Evolutionary conservation across 148 eudicot species (phyloP).

Genomic region (Rhododendron kiyosumense): DNA sequence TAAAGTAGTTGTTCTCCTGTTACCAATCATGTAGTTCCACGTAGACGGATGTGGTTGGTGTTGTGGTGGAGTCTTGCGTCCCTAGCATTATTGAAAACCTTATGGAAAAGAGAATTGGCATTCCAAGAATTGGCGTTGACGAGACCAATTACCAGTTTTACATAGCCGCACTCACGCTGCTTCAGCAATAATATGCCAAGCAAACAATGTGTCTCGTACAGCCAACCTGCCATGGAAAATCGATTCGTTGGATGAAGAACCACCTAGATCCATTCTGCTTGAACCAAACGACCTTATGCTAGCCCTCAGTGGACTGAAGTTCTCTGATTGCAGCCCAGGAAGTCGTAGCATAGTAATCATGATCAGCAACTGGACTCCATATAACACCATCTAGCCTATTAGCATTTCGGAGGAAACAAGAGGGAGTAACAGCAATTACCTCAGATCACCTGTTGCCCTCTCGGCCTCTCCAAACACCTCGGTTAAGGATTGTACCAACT

Average conservation of each 20-base stretch:
- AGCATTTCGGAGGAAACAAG: not conserved
- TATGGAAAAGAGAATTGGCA: not conserved
- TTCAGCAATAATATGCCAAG: not conserved
- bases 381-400: not conserved
- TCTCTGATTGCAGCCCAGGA: not conserved
- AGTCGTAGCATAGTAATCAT: not conserved
- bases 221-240: not conserved
- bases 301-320: not conserved
- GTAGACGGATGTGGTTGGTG: too few species aligned
- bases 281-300: not conserved
- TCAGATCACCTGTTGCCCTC: not conserved
- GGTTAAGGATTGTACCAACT: not conserved
- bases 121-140: not conserved
- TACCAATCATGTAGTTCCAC: too few species aligned
- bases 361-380: not conserved
- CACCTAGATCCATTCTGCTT: not conserved
- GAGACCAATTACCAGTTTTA: not conserved
- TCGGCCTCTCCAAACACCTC: not conserved
- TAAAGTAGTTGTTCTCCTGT: too few species aligned
- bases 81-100: not conserved
- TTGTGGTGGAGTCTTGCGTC: too few species aligned
- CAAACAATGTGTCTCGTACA: not conserved
- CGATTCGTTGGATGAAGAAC: not conserved
- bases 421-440: not conserved
- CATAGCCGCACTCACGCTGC: not conserved